phyloP scores from a whole-genome alignment of 192 early-diverging fungal species.

The Backusella luteola region DNA sequence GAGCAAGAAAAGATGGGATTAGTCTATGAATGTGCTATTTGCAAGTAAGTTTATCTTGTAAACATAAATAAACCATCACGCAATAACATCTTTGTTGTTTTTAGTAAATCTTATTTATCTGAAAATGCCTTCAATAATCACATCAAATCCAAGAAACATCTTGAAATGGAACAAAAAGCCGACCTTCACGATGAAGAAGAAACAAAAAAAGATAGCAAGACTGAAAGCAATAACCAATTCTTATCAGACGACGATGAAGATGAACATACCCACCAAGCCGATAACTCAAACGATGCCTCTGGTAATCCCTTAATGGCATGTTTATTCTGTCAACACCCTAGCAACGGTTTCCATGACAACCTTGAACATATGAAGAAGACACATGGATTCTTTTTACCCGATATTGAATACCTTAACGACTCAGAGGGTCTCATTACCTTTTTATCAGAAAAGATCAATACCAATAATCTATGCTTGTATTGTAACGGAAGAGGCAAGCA shows the following conservation, averaged over 20 bases:
- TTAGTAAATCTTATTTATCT: conserved; percentile 36
- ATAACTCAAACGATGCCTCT: neutral
- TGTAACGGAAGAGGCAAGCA: conserved; percentile 91
- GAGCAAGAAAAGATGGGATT: conserved; percentile 37
- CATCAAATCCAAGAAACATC: conserved; percentile 89
- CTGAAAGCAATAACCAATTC: neutral
- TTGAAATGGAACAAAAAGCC: conserved; percentile 77
- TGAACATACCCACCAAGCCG: neutral
- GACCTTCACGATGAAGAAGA: conserved; percentile 44
- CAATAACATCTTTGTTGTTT: neutral
- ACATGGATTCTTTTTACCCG: conserved; percentile 96
- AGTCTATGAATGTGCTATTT: conserved; percentile 47
- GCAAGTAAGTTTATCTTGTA: conserved; percentile 36
- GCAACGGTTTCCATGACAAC: conserved; percentile 64
- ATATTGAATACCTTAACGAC: conserved; percentile 89
- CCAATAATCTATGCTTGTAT: conserved; percentile 92
- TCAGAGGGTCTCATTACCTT: conserved; percentile 83
- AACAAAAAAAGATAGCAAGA: neutral
- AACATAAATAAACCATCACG: neutral
- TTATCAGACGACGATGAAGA: conserved; percentile 14
- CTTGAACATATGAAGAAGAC: conserved; percentile 85
- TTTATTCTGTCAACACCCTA: conserved; percentile 82
- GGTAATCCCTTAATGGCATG: conserved; percentile 42
- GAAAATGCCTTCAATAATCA: conserved; percentile 93
- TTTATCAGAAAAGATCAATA: conserved; percentile 88